Evolutionary conservation across 768 basidiomycete species (phyloP).

Genomic region (Auricularia cornea): DNA sequence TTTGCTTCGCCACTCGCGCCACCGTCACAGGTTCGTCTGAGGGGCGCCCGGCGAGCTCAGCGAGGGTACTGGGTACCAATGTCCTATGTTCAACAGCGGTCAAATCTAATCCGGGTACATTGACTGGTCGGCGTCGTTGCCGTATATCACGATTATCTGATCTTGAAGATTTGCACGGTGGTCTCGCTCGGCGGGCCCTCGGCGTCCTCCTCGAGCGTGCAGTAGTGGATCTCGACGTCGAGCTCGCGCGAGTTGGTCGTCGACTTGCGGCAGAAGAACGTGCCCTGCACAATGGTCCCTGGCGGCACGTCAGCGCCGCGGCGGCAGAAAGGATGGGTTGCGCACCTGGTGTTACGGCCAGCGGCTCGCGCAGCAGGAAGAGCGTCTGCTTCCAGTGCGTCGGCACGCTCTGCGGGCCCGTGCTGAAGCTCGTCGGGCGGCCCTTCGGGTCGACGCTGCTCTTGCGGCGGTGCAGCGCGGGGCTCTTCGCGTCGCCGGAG

Average conservation of each 20-base stretch:
- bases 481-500: constrained; percentile 36
- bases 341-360: constrained; percentile 67
- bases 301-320: neutral
- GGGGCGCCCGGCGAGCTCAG: no score
- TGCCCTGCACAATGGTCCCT: constrained; percentile 72
- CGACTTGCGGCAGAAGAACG: constrained; percentile 80
- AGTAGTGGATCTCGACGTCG: constrained; percentile 83
- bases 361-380: constrained; percentile 75
- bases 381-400: constrained; percentile 98
- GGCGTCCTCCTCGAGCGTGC: constrained; percentile 10
- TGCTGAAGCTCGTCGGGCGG: constrained; percentile 69
- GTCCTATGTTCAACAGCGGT: no score
- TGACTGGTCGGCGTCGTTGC: no score
- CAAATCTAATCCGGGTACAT: no score
- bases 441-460: constrained; percentile 39
- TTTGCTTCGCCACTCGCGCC: no score
- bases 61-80: no score
- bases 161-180: constrained; percentile 72
- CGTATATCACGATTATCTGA: constrained; percentile 37
- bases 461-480: constrained; percentile 48
- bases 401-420: constrained; percentile 75
- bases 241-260: constrained; percentile 75
- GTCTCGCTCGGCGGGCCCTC: constrained; percentile 27
- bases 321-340: neutral
- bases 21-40: no score